Base-by-base conservation (phyloP, 116 monocot genomes). In the Dioscorea cayenensis region DNA sequence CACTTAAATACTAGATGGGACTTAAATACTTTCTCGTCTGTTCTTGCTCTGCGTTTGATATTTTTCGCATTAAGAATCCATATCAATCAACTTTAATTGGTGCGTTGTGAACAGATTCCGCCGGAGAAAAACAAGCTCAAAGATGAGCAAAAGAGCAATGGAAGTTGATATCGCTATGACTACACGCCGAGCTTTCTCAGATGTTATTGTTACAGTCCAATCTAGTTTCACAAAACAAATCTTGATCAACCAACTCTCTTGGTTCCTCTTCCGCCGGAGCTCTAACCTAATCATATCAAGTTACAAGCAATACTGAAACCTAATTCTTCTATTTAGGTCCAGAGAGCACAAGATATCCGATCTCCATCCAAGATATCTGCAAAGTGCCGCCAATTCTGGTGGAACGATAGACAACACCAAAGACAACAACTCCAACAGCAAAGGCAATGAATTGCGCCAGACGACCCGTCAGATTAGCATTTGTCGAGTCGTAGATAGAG, bases 81-180 rank as follows among this genome's bases (percentile, higher is more conserved):
- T 19, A 14, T 55, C 14, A 17, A 14, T 55, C 0, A 55, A 17
- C 2, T 55, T 55, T 19, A 14, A 55, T 55, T 55, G 3, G 5
- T 12, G 70, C 2, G 18, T 28, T 65, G 38, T 7, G 37, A 28
- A 66, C 84, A 91, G 90, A 84, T 91, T 14, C 76, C 76, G 7
- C 51, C 69, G 18, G 84, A 84, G 74, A 91, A 80, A 71, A 68
- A 84, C 63, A 87, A 91, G 66, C 71, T 91, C 43, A 75, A 64
- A 72, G 84, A 87, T 50, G 90, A 91, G 75, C 85, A 82, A 35
- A 23, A 25, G 25, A 10, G 72, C 48, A 20, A 80, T 91, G 5
- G 68, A 51, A 69, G 63, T 78, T 3, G 87, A 91, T 22, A 80
- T 87, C 36, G 67, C 68, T n/a, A 28, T 82, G 66, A 49, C 66